Percentiles rank a stretch among this genome's conserved stretches.
phyloP scores from a whole-genome alignment of 2,329 filamentous ascomycete genomes.

The Fusarium papillatum region DNA sequence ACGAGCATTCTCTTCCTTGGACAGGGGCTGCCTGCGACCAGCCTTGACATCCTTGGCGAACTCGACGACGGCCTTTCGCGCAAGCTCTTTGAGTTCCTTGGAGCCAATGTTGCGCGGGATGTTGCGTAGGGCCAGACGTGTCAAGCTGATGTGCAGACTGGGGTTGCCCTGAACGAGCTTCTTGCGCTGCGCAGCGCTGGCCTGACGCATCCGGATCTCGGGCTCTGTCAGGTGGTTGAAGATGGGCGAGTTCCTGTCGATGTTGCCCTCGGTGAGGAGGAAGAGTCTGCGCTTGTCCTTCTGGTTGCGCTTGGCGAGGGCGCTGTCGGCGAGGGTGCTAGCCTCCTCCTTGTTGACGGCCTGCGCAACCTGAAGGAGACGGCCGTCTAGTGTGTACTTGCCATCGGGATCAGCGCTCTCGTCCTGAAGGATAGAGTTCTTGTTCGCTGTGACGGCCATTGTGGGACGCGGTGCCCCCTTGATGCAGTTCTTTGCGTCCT shows the following conservation, averaged over 20 bases:
- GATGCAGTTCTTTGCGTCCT: constrained; percentile 84
- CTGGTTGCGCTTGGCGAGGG: constrained; percentile 73
- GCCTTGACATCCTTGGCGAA: constrained; percentile 92
- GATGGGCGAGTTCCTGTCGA: constrained; percentile 81
- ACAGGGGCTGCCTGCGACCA: constrained; percentile 81
- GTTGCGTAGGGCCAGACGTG: constrained; percentile 92
- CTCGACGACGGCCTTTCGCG: constrained; percentile 91
- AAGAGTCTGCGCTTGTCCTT: constrained; percentile 94
- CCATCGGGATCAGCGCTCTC: constrained; percentile 86
- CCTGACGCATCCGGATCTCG: constrained; percentile 90
- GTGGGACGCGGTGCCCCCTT: constrained; percentile 77
- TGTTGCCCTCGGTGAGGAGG: constrained; percentile 87
- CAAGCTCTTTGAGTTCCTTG: constrained; percentile 92
- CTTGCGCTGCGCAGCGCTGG: constrained; percentile 89
- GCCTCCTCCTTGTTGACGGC: constrained; percentile 91
- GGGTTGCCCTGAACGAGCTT: constrained; percentile 93
- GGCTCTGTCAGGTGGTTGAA: constrained; percentile 82
- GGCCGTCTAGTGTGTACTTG: constrained; percentile 90
- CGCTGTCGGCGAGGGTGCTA: constrained; percentile 78
- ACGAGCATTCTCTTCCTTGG: constrained; percentile 88
- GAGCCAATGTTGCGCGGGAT: constrained; percentile 86
- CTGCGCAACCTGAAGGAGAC: constrained; percentile 85
- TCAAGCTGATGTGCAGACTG: constrained; percentile 88
- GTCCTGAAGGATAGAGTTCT: constrained; percentile 90
- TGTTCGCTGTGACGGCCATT: constrained; percentile 62